These are phyloP conservation scores for Saccharomycopsis amapae DNA, from an alignment of 805 yeast genomes.

Conservation along the genomic window DNA sequence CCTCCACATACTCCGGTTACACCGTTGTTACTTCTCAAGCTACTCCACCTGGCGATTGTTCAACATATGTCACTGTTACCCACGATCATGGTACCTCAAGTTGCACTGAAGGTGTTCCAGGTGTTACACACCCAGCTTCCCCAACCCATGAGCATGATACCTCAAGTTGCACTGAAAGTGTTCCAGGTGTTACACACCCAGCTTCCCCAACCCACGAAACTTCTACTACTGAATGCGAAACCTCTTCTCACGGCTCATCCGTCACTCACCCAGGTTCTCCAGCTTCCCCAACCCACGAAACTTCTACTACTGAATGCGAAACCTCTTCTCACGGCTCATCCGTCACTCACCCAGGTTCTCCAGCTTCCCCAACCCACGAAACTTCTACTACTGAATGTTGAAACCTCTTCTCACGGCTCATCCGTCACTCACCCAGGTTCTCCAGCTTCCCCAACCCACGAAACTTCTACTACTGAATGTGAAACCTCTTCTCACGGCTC, in stretches of 20 bases:
- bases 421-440: neutral
- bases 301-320: too few species aligned
- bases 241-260: neutral
- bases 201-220: neutral
- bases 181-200: neutral
- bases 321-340: too few species aligned
- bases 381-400: neutral
- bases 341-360: too few species aligned
- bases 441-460: neutral
- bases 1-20: neutral
- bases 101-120: neutral
- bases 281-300: too few species aligned
- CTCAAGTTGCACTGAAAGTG: neutral
- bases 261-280: too few species aligned
- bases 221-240: neutral
- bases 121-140: neutral
- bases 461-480: conserved; percentile 17
- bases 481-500: conserved; percentile 11
- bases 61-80: neutral
- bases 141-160: neutral
- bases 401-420: neutral
- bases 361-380: too few species aligned
- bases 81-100: neutral
- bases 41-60: neutral
- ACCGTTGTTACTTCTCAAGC: neutral